Evolutionary conservation across 2,329 filamentous ascomycete genomes (phyloP).

Genomic region (Penicillium decumbens): DNA sequence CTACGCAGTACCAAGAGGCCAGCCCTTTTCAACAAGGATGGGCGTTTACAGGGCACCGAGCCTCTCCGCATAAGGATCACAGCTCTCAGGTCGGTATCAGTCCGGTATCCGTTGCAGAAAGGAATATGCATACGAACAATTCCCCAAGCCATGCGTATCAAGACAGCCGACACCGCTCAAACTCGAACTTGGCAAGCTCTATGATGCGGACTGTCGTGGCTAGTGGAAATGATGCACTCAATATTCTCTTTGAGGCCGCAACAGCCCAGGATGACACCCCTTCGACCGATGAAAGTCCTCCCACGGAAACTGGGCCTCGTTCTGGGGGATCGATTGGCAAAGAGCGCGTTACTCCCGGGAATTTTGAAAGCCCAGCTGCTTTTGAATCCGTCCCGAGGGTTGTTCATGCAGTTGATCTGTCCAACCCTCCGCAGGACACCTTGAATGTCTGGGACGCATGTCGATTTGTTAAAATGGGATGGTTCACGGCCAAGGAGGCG

Average conservation of each 20-base stretch:
- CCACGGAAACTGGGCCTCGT: conserved; percentile 21
- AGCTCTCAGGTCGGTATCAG: conserved; percentile 14
- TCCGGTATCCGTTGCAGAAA: conserved; percentile 6
- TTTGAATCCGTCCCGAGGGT: conserved; percentile 21
- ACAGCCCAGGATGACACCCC: conserved; percentile 35
- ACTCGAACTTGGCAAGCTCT: conserved; percentile 32
- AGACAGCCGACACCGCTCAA: conserved; percentile 25
- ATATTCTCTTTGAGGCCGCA: conserved; percentile 51
- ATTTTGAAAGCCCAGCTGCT: conserved; percentile 17
- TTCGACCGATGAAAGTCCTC: conserved; percentile 26
- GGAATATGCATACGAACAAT: conserved; percentile 3
- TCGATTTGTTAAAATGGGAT: conserved; percentile 54
- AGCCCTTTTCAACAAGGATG: conserved; percentile 18
- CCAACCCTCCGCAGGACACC: conserved; percentile 32
- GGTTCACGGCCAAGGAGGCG: conserved; percentile 53
- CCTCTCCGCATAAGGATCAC: conserved; percentile 12
- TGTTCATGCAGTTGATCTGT: conserved; percentile 28
- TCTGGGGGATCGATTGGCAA: conserved; percentile 7
- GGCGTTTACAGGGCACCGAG: conserved; percentile 11
- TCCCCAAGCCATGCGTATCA: conserved; percentile 13
- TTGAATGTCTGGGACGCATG: conserved; percentile 48
- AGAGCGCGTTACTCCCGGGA: conserved; percentile 11
- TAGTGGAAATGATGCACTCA: conserved; percentile 52
- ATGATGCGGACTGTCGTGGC: conserved; percentile 48
- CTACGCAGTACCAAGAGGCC: conserved; percentile 9